phyloP scores from a whole-genome alignment of 352 stramenopile genomes.

The Phytophthora crassamura region DNA sequence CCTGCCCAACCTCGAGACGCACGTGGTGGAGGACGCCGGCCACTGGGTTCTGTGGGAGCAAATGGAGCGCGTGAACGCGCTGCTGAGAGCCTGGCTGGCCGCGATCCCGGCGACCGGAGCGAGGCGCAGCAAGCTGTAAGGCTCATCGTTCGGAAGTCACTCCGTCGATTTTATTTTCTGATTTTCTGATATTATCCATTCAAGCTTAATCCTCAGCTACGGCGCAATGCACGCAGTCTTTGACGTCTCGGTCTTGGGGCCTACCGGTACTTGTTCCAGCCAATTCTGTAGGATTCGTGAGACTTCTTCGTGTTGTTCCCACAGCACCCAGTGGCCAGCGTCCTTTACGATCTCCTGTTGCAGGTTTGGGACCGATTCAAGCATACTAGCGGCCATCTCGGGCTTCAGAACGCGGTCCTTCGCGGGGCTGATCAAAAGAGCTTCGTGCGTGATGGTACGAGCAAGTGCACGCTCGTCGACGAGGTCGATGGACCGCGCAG shows the following conservation, averaged over 20 bases:
- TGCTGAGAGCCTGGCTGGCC: slow-evolving; percentile 48
- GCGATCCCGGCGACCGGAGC: slow-evolving; percentile 25
- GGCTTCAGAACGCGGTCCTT: slow-evolving; percentile 62
- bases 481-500: slow-evolving; percentile 60
- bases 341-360: slow-evolving; percentile 53
- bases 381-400: slow-evolving; percentile 61
- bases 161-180: too few species aligned
- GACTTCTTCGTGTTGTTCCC: slow-evolving; percentile 57
- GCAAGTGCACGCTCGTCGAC: slow-evolving; percentile 45
- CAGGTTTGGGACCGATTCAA: slow-evolving; percentile 52
- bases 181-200: neutral
- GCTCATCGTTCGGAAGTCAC: neutral
- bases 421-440: slow-evolving; percentile 66
- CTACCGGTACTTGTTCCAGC: slow-evolving; percentile 44
- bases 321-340: slow-evolving; percentile 69
- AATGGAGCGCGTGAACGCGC: slow-evolving; percentile 47
- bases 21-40: slow-evolving; percentile 57
- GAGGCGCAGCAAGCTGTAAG: slow-evolving; percentile 37
- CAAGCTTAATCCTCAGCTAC: neutral
- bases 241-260: neutral
- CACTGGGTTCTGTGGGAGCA: slow-evolving; percentile 76
- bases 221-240: neutral
- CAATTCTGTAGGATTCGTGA: slow-evolving; percentile 47
- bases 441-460: slow-evolving; percentile 43
- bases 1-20: slow-evolving; percentile 59